Percentiles rank a stretch among this genome's conserved stretches.
These are phyloP conservation scores for Magnusiomyces sp. DNA, from an alignment of 1,139 yeast species.

Conservation along the genomic window DNA sequence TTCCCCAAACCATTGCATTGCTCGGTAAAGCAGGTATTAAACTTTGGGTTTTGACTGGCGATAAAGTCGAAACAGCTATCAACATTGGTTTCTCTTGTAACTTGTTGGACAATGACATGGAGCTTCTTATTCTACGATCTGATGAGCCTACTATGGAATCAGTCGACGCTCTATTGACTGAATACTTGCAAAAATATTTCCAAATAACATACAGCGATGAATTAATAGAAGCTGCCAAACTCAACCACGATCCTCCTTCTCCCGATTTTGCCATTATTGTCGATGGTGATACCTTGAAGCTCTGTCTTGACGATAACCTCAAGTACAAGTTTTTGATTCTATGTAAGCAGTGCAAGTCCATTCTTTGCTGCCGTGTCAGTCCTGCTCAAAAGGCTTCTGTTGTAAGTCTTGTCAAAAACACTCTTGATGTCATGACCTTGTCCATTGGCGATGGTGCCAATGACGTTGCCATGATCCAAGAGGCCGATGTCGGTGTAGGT, in stretches of 20 bases:
- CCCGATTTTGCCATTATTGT: conserved; percentile 74
- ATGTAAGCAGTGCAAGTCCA: conserved; percentile 91
- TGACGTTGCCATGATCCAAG: conserved; percentile 97
- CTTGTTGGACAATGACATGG: conserved; percentile 75
- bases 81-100: conserved; percentile 95
- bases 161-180: conserved; percentile 47
- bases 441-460: conserved; percentile 98
- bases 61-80: conserved; percentile 92
- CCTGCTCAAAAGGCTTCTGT: conserved; percentile 97
- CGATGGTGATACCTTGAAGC: conserved; percentile 83
- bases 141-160: conserved; percentile 30
- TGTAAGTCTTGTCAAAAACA: conserved; percentile 74
- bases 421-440: conserved; percentile 76
- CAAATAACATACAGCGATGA: conserved; percentile 50
- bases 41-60: conserved; percentile 94
- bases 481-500: conserved; percentile 97
- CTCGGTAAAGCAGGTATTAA: conserved; percentile 85
- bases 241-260: conserved; percentile 69
- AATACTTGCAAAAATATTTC: conserved; percentile 54
- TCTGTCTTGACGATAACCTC: conserved; percentile 47
- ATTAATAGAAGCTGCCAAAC: conserved; percentile 51
- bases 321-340: conserved; percentile 65
- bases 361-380: conserved; percentile 95
- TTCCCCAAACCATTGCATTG: conserved; percentile 80
- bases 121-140: conserved; percentile 57